Evolutionary conservation across 169 alveolate genomes (phyloP).

Genomic region (Plasmodium vinckei): DNA sequence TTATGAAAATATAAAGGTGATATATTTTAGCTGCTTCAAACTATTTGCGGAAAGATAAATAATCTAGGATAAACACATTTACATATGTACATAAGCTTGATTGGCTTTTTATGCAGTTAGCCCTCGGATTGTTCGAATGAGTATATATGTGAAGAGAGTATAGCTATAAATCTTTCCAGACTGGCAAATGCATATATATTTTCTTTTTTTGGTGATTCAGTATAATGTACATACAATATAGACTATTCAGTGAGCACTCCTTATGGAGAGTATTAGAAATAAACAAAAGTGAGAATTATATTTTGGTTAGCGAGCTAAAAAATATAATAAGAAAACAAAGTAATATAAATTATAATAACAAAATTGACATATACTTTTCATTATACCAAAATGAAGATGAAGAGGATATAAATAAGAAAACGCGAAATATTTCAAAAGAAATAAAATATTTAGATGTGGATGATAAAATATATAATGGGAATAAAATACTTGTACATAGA

Average conservation of each 20-base stretch:
- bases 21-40: too few relatives aligned
- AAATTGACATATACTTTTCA: slow-evolving; percentile 61
- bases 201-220: too few relatives aligned
- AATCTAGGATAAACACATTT: too few relatives aligned
- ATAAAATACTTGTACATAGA: slow-evolving; percentile 61
- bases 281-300: slow-evolving; percentile 50
- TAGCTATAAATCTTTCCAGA: too few relatives aligned
- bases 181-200: too few relatives aligned
- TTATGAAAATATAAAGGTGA: too few relatives aligned
- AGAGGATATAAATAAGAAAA: background rate
- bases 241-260: slow-evolving; percentile 61
- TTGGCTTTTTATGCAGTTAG: too few relatives aligned
- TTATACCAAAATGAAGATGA: slow-evolving; percentile 37
- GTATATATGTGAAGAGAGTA: too few relatives aligned
- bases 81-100: too few relatives aligned
- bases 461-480: slow-evolving; percentile 70
- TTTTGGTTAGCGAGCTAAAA: slow-evolving; percentile 46
- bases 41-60: too few relatives aligned
- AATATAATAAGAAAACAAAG: slow-evolving; percentile 64
- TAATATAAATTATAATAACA: slow-evolving; percentile 51
- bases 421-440: background rate
- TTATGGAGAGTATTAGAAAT: slow-evolving; percentile 58
- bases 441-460: slow-evolving; percentile 22
- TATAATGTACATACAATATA: slow-evolving; percentile 52
- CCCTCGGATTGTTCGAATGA: too few relatives aligned